These are phyloP conservation scores for Curvularia spicifera DNA, from an alignment of 2,329 filamentous ascomycete species.

Conservation along the genomic window DNA sequence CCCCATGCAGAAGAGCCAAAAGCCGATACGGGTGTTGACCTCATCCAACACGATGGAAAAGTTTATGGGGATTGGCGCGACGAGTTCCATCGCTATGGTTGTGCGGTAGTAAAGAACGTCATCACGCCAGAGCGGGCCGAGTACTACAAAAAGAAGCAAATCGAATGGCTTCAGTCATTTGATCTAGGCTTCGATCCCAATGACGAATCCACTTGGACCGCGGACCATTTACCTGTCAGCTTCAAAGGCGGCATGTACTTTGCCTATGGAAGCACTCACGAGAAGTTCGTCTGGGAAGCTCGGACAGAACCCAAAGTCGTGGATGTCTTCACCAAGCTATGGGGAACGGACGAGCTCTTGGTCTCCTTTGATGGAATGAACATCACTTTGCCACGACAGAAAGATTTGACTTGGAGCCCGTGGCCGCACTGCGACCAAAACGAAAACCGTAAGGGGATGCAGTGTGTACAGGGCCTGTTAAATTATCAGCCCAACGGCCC, in stretches of 20 bases:
- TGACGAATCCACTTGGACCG: conserved; percentile 46
- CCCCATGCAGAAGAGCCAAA: conserved; percentile 27
- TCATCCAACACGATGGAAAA: conserved; percentile 24
- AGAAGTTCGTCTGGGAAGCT: conserved; percentile 50
- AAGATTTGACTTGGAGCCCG: conserved; percentile 43
- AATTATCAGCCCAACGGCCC: conserved; percentile 55
- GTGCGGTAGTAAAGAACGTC: conserved; percentile 51
- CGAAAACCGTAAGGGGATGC: conserved; percentile 53
- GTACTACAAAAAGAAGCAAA: conserved; percentile 51
- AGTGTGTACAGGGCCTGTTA: conserved; percentile 54
- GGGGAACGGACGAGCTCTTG: conserved; percentile 44
- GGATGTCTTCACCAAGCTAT: conserved; percentile 45
- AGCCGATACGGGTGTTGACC: conserved; percentile 25
- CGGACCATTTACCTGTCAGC: conserved; percentile 48
- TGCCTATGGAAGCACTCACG: conserved; percentile 48
- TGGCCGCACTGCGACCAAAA: conserved; percentile 49
- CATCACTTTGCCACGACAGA: conserved; percentile 47
- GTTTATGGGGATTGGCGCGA: conserved; percentile 16
- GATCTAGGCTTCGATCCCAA: conserved; percentile 49
- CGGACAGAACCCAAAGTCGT: conserved; percentile 50
- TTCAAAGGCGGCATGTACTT: conserved; percentile 56
- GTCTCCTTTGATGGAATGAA: conserved; percentile 51
- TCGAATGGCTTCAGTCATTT: conserved; percentile 54
- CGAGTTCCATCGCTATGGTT: conserved; percentile 53
- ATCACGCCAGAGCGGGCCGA: conserved; percentile 49